phyloP scores from a whole-genome alignment of 371 early-diverging fungal genomes.

The Basidiobolus meristosporus region DNA sequence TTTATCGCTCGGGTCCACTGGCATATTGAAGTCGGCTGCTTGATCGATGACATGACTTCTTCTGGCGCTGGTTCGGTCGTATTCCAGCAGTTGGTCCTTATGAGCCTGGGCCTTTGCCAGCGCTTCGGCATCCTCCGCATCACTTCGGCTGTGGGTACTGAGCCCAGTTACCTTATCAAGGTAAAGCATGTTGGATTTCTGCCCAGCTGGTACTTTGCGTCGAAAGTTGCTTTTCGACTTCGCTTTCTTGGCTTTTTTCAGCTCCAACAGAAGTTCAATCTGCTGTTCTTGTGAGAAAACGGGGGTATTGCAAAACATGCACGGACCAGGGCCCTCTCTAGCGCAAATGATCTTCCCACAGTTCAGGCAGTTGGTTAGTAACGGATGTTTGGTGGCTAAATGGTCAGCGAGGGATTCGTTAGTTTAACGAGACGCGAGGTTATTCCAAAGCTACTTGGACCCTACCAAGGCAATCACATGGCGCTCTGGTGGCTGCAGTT shows the following conservation, averaged over 20 bases:
- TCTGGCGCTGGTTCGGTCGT: constrained; percentile 56
- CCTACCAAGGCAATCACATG: neutral
- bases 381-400: constrained; percentile 59
- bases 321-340: constrained; percentile 66
- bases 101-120: constrained; percentile 33
- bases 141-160: neutral
- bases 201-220: constrained; percentile 6
- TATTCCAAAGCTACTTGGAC: no score
- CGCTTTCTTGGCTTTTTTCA: constrained; percentile 6
- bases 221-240: neutral
- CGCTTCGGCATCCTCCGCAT: neutral
- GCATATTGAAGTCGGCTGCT: constrained; percentile 54
- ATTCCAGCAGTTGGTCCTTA: constrained; percentile 57
- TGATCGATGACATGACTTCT: constrained; percentile 61
- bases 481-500: neutral
- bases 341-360: constrained; percentile 82
- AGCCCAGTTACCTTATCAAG: constrained; percentile 9
- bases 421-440: no score
- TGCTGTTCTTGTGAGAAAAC: constrained; percentile 55
- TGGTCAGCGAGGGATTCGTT: no score
- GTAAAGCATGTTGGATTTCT: constrained; percentile 16
- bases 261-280: constrained; percentile 24
- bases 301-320: constrained; percentile 54
- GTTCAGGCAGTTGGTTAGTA: constrained; percentile 67
- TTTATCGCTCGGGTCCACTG: constrained; percentile 33